These are phyloP conservation scores for Phytophthora agathidicida DNA, from an alignment of 352 stramenopile genomes.

Conservation along the genomic window DNA sequence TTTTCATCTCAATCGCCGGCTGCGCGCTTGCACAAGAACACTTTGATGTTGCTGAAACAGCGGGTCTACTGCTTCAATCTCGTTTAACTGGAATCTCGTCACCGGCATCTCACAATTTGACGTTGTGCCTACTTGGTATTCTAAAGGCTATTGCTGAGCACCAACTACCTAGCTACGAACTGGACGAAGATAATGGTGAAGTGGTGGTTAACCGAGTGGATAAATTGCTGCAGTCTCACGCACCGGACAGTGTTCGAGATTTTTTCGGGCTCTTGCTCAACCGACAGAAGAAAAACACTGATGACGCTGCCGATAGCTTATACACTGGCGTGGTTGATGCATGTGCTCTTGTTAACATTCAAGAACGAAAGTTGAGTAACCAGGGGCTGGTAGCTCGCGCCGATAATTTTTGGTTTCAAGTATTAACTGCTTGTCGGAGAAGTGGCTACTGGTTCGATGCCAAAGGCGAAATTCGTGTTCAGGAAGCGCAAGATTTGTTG, in stretches of 20 bases:
- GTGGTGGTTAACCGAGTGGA: background rate
- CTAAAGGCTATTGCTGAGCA: constrained; percentile 22
- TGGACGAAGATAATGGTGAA: background rate
- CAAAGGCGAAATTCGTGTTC: constrained; percentile 22
- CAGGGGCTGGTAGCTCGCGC: constrained; percentile 9
- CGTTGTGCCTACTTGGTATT: constrained; percentile 33
- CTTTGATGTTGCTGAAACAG: constrained; percentile 42
- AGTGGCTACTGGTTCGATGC: constrained; percentile 57
- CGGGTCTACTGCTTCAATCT: constrained; percentile 30
- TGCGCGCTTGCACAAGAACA: constrained; percentile 17
- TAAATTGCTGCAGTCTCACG: constrained; percentile 1
- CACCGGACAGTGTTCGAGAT: constrained; percentile 17
- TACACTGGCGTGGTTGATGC: background rate
- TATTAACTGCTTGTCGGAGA: constrained; percentile 35
- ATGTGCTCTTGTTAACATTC: background rate
- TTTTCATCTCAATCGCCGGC: constrained; percentile 47
- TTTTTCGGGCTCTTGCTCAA: constrained; percentile 29
- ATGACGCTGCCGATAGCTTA: background rate
- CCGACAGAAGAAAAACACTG: background rate
- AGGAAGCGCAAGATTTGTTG: constrained; percentile 56
- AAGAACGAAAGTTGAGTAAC: background rate
- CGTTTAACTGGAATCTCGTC: constrained; percentile 1
- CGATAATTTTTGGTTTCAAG: constrained; percentile 33
- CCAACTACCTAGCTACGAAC: background rate
- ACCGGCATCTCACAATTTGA: constrained; percentile 15